phyloP scores from a whole-genome alignment of 2,329 filamentous ascomycete genomes.

The Bipolaris victoriae region DNA sequence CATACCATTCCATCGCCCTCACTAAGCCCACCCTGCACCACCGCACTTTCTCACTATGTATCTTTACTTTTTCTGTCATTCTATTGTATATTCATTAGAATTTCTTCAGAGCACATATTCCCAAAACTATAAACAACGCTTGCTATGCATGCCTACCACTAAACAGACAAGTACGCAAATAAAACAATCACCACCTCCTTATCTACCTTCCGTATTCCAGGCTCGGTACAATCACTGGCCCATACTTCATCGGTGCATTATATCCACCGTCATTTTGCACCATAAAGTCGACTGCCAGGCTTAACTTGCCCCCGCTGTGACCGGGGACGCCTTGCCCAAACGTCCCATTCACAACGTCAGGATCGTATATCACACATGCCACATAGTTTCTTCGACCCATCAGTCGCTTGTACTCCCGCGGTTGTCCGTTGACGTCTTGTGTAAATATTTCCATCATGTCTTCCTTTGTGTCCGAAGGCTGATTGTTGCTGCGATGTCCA shows the following conservation, averaged over 20 bases:
- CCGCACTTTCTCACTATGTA: not conserved
- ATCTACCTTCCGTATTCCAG: constrained; percentile 57
- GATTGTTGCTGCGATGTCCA: constrained; percentile 72
- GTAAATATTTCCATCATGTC: constrained; percentile 99
- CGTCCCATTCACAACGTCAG: constrained; percentile 69
- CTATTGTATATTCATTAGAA: not conserved
- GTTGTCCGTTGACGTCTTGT: constrained; percentile 83
- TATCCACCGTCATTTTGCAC: constrained; percentile 89
- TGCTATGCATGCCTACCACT: constrained; percentile 29
- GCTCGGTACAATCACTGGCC: constrained; percentile 90
- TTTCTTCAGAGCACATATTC: not conserved
- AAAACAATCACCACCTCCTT: constrained; percentile 1
- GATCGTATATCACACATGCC: constrained; percentile 92
- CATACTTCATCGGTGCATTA: constrained; percentile 88
- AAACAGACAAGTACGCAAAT: constrained; percentile 15
- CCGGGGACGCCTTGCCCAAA: constrained; percentile 50
- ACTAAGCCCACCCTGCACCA: not conserved
- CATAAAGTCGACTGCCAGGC: constrained; percentile 93
- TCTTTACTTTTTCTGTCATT: too few species aligned
- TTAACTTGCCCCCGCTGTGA: constrained; percentile 62
- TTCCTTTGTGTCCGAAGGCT: constrained; percentile 90
- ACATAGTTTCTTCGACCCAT: constrained; percentile 95
- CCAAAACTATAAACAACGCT: constrained; percentile 19
- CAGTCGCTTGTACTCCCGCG: constrained; percentile 84
- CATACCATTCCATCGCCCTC: constrained; percentile 22